phyloP scores from a whole-genome alignment of 2,329 filamentous ascomycete species.

The Aspergillus sp. region DNA sequence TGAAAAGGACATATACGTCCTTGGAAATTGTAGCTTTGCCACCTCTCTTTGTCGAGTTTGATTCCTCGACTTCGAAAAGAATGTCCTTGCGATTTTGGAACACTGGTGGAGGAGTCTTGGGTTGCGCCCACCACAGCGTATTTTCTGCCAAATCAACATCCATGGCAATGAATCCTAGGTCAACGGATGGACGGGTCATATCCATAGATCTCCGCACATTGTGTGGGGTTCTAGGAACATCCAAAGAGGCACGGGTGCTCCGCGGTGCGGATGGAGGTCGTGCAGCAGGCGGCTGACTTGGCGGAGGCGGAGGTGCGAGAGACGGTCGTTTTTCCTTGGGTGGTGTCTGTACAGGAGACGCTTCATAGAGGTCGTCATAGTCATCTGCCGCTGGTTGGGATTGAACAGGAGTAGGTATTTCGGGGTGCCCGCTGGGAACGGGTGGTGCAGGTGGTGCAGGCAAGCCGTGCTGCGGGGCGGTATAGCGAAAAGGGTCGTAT shows the following conservation, averaged over 20 bases:
- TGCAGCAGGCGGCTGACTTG: conserved; percentile 25
- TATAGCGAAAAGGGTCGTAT: conserved; percentile 51
- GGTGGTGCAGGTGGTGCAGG: conserved; percentile 22
- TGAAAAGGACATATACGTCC: conserved; percentile 81
- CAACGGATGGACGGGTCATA: conserved; percentile 65
- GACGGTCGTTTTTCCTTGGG: conserved; percentile 38
- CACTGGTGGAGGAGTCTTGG: conserved; percentile 71
- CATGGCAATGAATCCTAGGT: conserved; percentile 79
- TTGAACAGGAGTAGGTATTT: conserved; percentile 15
- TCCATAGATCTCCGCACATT: conserved; percentile 66
- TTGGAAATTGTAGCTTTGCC: conserved; percentile 70
- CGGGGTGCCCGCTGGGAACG: conserved; percentile 13
- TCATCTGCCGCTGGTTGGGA: conserved; percentile 28
- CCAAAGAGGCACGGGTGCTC: conserved; percentile 57
- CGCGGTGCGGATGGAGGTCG: conserved; percentile 42
- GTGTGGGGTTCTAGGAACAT: conserved; percentile 52
- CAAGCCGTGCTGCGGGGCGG: conserved; percentile 29
- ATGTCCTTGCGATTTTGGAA: conserved; percentile 81
- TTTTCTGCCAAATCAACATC: conserved; percentile 74
- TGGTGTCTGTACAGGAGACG: conserved; percentile 33
- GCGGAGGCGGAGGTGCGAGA: conserved; percentile 40
- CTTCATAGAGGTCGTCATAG: conserved; percentile 45
- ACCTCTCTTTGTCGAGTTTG: conserved; percentile 62
- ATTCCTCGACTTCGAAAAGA: conserved; percentile 76
- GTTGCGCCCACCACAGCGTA: conserved; percentile 82